Percentiles rank a stretch among this genome's conserved stretches.
Conservation (phyloP, 2,329 filamentous ascomycete genomes). For the Aspergillus nomiae region DNA sequence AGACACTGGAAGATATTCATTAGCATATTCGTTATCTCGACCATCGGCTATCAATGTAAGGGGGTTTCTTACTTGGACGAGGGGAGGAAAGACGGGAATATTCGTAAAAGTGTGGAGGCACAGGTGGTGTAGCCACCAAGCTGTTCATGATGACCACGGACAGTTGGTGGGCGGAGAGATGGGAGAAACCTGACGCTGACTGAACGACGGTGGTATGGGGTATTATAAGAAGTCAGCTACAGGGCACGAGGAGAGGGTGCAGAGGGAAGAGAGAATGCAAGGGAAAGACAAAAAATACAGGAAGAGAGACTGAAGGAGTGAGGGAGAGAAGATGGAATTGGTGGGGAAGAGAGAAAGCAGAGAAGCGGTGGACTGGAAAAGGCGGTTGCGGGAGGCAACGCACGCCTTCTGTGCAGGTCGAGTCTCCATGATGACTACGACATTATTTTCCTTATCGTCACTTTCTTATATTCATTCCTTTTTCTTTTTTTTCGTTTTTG, state of each 20-base stretch:
- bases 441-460: not conserved
- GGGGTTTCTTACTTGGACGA: constrained; percentile 55
- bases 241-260: constrained; percentile 17
- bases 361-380: constrained; percentile 34
- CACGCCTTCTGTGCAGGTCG: constrained; percentile 15
- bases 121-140: constrained; percentile 58
- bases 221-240: constrained; percentile 9
- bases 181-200: constrained; percentile 20
- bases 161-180: constrained; percentile 31
- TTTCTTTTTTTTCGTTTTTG: not conserved
- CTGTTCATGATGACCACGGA: constrained; percentile 59
- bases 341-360: constrained; percentile 20
- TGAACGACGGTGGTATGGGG: constrained; percentile 7
- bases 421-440: constrained; percentile 8
- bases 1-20: constrained; percentile 34
- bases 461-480: not conserved
- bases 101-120: constrained; percentile 65
- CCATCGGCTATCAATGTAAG: constrained; percentile 11
- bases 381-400: constrained; percentile 42
- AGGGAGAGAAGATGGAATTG: constrained; percentile 12
- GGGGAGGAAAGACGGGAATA: constrained; percentile 62
- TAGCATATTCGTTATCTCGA: constrained; percentile 8
- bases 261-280: constrained; percentile 12
- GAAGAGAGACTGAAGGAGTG: constrained; percentile 11
- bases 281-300: constrained; percentile 12